Evolutionary conservation across 2,329 filamentous ascomycete species (phyloP), one percentile per base, ranked within the genome.

Genomic region (Onygenales sp.): DNA sequence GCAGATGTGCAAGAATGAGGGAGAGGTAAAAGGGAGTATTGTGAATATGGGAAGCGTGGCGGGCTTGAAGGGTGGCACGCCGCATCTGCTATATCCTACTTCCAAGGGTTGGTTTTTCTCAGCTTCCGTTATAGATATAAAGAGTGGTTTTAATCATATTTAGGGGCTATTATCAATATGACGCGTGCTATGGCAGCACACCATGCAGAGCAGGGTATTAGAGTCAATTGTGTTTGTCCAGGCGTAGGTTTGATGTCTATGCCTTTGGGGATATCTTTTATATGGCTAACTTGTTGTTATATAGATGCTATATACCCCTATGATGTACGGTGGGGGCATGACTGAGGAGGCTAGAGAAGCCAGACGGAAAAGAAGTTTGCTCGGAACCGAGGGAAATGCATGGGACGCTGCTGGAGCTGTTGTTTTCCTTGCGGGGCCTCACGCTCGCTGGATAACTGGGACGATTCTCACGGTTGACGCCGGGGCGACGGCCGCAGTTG

Each of bases 1-100:
- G 76, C n/a, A 70, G 2, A 86, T 86, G 82, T 57, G 58, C 27
- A 72, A 70, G 52, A 83, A 84, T 52, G 67, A 74, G 6, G 70
- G 70, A 0, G 70, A 76, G 37, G 61, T 68, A 51, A 70, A 72
- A 52, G 79, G 80, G 6, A 73, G 66, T 42, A 80, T 84, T 54
- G 71, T 85, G 58, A 86, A 86, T 60, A 80, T 86, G 73, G 78
- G 78, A 2, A 79, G 74, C 46, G 82, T 85, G 1, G 81, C 82
- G 0, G 81, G 81, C 0, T 60, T 77, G n/a, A 71, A 72, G 49
- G 77, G 77, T 2, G 77, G 77, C 0, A 79, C 75, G n/a, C 77
- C 76, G 2, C 71, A 77, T 66, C 58, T 80, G 32, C 62, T 79
- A 3, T 80, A 80, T 64, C 77, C 77, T 3, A 80, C 77, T 8